Conservation (phyloP, 2,329 filamentous ascomycete species). For the Paecilomyces formosus region DNA sequence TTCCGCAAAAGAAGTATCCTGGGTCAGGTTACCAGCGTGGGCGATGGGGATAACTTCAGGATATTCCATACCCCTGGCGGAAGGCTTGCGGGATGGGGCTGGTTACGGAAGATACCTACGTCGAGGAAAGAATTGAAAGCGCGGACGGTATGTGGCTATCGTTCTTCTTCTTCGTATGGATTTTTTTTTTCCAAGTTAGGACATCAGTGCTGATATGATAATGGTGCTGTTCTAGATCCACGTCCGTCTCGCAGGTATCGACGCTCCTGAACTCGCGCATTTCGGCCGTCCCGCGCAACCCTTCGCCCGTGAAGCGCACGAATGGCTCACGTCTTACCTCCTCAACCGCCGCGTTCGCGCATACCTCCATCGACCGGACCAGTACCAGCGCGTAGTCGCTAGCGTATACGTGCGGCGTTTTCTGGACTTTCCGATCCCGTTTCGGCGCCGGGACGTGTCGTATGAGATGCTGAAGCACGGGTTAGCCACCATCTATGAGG, state of each 20-base stretch:
- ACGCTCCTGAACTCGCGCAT: slow-evolving; percentile 87
- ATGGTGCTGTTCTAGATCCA: slow-evolving; percentile 51
- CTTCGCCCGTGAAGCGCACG: slow-evolving; percentile 69
- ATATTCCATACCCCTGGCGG: slow-evolving; percentile 95
- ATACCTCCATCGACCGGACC: slow-evolving; percentile 77
- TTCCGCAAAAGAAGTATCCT: slow-evolving; percentile 72
- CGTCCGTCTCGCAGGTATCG: slow-evolving; percentile 81
- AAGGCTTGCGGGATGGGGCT: slow-evolving; percentile 81
- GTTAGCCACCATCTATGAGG: slow-evolving; percentile 87
- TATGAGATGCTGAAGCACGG: slow-evolving; percentile 81
- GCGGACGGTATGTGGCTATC: slow-evolving; percentile 65
- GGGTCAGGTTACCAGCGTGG: slow-evolving; percentile 84
- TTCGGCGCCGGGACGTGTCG: slow-evolving; percentile 70
- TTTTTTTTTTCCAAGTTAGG: neutral
- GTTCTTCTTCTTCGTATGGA: slow-evolving; percentile 3
- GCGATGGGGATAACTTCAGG: slow-evolving; percentile 93
- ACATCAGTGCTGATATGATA: neutral
- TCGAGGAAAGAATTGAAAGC: slow-evolving; percentile 63
- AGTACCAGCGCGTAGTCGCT: slow-evolving; percentile 85
- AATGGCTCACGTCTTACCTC: slow-evolving; percentile 71
- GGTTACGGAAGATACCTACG: slow-evolving; percentile 66
- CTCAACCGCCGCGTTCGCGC: slow-evolving; percentile 66
- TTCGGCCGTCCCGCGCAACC: slow-evolving; percentile 87
- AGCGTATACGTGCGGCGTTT: slow-evolving; percentile 66
- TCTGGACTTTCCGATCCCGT: slow-evolving; percentile 28